Evolutionary conservation across 352 stramenopile genomes (phyloP).

Genomic region (Aphanomyces stellatus): DNA sequence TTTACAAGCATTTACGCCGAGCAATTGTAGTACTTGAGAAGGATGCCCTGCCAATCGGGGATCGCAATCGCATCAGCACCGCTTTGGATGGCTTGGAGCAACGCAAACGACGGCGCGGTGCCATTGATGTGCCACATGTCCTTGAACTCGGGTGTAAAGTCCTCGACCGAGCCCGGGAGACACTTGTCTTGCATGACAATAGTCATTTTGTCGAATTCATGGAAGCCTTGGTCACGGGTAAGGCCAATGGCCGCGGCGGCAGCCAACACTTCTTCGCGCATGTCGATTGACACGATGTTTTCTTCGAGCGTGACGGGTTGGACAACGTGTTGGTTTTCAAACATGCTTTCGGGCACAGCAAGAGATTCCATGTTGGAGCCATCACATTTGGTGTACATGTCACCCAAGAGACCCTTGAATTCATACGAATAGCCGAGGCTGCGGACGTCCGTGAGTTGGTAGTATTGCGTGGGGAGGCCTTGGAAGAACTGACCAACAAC

Average conservation of each 20-base stretch:
- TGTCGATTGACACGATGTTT: no score
- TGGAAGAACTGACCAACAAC: slow-evolving; percentile 20
- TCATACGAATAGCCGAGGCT: slow-evolving; percentile 53
- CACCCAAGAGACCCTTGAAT: slow-evolving; percentile 31
- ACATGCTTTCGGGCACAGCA: no score
- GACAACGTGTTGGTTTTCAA: no score
- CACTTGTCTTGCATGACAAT: background rate
- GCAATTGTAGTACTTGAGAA: no score
- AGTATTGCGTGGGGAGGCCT: slow-evolving; percentile 24
- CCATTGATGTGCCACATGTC: background rate
- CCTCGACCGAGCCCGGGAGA: background rate
- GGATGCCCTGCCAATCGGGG: background rate
- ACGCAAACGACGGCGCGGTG: background rate
- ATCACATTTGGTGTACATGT: slow-evolving; percentile 36
- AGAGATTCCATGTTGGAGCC: no score
- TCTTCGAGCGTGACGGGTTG: no score
- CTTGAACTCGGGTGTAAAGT: background rate
- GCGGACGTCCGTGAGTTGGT: slow-evolving; percentile 34
- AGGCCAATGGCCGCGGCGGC: no score
- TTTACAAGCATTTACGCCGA: no score
- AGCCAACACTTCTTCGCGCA: no score
- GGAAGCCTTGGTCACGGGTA: background rate
- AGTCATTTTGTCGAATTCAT: background rate
- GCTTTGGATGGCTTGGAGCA: background rate
- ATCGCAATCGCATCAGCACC: background rate